Percentiles rank a stretch among this genome's conserved stretches.
phyloP scores from a whole-genome alignment of 1,284 basidiomycete genomes.

The Rhodofomes roseus region DNA sequence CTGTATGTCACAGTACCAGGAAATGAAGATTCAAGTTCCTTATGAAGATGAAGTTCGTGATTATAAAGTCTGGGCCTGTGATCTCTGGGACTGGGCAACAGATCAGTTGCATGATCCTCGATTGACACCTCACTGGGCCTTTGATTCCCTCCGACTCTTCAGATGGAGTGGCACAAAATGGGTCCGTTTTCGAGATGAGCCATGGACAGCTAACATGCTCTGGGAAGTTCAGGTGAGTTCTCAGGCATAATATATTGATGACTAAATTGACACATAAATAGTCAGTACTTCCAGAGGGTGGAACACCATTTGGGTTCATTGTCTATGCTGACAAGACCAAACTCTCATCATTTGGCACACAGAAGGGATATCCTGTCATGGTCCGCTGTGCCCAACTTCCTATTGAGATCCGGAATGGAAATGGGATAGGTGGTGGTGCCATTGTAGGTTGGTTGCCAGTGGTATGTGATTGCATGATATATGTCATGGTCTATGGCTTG shows the following conservation, averaged over 20 bases:
- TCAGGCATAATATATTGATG: neutral
- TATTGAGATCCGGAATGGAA: conserved; percentile 32
- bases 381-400: conserved; percentile 35
- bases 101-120: conserved; percentile 20
- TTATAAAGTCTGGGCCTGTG: conserved; percentile 10
- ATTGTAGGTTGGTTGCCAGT: conserved; percentile 31
- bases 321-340: conserved; percentile 45
- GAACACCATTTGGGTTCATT: conserved; percentile 22
- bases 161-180: conserved; percentile 21
- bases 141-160: conserved; percentile 23
- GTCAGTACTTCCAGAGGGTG: conserved; percentile 17
- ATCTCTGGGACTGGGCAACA: conserved; percentile 25
- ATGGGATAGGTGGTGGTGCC: conserved; percentile 32
- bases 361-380: conserved; percentile 42
- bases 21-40: conserved; percentile 10
- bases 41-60: conserved; percentile 28
- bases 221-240: conserved; percentile 29
- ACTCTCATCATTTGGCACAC: conserved; percentile 39
- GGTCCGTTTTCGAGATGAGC: conserved; percentile 25
- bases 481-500: conserved; percentile 4
- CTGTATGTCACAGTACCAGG: conserved; percentile 16
- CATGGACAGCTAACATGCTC: conserved; percentile 25
- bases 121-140: conserved; percentile 21
- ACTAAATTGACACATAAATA: neutral
- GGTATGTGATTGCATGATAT: conserved; percentile 22